A percentile compares a stretch with the other conserved stretches of the same genome.
Evolutionary conservation across 2,329 filamentous ascomycete genomes (phyloP).

Genomic region (Colletotrichum sidae): DNA sequence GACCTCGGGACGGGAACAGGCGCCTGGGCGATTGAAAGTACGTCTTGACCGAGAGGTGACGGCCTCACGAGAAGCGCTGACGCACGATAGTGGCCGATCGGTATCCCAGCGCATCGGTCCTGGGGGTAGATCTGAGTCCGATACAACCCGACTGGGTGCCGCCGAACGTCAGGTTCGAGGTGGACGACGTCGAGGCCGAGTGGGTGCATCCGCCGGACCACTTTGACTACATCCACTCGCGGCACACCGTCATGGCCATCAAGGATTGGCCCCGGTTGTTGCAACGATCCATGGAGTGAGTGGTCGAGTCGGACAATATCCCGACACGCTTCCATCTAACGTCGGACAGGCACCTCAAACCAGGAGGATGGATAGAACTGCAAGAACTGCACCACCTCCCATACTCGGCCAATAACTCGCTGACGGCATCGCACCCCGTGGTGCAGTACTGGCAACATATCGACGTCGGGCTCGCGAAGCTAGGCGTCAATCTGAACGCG

Average conservation of each 20-base stretch:
- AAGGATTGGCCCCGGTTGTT: constrained; percentile 66
- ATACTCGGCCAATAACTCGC: constrained; percentile 53
- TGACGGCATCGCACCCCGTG: constrained; percentile 55
- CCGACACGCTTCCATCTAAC: background rate
- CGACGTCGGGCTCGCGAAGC: constrained; percentile 53
- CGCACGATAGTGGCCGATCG: constrained; percentile 48
- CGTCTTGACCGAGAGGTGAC: constrained; percentile 29
- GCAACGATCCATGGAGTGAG: constrained; percentile 58
- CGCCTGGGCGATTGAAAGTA: constrained; percentile 69
- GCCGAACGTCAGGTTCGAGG: constrained; percentile 65
- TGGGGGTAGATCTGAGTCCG: constrained; percentile 68
- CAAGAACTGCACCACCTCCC: constrained; percentile 66
- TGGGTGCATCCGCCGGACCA: constrained; percentile 66
- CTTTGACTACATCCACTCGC: constrained; percentile 72
- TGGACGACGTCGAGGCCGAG: constrained; percentile 68
- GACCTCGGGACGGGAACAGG: constrained; percentile 70
- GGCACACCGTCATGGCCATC: constrained; percentile 67
- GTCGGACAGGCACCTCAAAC: constrained; percentile 58
- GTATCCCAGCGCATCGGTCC: constrained; percentile 49
- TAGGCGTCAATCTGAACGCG: constrained; percentile 61
- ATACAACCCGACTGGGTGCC: constrained; percentile 69
- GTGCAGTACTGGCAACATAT: constrained; percentile 61
- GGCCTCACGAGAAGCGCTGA: constrained; percentile 27
- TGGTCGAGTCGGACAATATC: background rate
- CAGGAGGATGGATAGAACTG: constrained; percentile 66